A percentile compares a stretch with the other conserved stretches of the same genome.
These are phyloP conservation scores for Euphorbia lathyris DNA, from an alignment of 345 rosid species.

Conservation along the genomic window DNA sequence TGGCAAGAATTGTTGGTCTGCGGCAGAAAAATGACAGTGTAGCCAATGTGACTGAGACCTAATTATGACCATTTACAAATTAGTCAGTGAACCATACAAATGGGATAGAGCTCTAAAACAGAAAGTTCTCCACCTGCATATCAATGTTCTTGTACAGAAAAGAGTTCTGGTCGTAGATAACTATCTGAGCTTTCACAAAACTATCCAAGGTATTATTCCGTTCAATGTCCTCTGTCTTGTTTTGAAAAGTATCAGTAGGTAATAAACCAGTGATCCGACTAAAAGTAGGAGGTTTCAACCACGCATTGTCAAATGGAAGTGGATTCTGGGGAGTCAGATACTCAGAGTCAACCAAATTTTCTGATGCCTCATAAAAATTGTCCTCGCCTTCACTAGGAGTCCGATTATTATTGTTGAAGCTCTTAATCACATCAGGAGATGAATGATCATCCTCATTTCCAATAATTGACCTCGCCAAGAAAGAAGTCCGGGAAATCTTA, in stretches of 20 bases:
- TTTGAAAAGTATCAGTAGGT: slow-evolving; percentile 45
- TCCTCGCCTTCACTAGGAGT: slow-evolving; percentile 82
- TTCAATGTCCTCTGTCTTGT: slow-evolving; percentile 38
- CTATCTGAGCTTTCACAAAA: slow-evolving; percentile 92
- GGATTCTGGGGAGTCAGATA: slow-evolving; percentile 21
- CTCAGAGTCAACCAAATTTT: slow-evolving; percentile 60
- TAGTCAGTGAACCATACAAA: slow-evolving; percentile 12
- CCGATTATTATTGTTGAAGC: slow-evolving; percentile 31
- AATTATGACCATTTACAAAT: slow-evolving; percentile 25
- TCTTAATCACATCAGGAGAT: slow-evolving; percentile 37
- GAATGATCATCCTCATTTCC: slow-evolving; percentile 44
- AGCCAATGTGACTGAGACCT: slow-evolving; percentile 80
- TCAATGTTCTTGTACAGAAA: slow-evolving; percentile 64
- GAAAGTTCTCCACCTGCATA: slow-evolving; percentile 51
- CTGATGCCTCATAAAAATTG: slow-evolving; percentile 87
- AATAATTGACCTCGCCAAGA: slow-evolving; percentile 85
- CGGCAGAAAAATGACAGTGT: slow-evolving; percentile 92
- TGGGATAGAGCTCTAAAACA: slow-evolving; percentile 6
- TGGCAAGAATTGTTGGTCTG: slow-evolving; percentile 88
- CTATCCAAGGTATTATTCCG: slow-evolving; percentile 56
- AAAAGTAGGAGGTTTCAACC: slow-evolving; percentile 70
- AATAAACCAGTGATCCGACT: slow-evolving; percentile 67
- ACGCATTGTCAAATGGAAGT: slow-evolving; percentile 26
- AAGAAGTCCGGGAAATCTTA: slow-evolving; percentile 49
- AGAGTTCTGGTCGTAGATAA: slow-evolving; percentile 71